Evolutionary conservation across 805 yeast genomes (phyloP), one percentile per base, ranked within the genome.

Genomic region (Ogataea trehaloabstinens): DNA sequence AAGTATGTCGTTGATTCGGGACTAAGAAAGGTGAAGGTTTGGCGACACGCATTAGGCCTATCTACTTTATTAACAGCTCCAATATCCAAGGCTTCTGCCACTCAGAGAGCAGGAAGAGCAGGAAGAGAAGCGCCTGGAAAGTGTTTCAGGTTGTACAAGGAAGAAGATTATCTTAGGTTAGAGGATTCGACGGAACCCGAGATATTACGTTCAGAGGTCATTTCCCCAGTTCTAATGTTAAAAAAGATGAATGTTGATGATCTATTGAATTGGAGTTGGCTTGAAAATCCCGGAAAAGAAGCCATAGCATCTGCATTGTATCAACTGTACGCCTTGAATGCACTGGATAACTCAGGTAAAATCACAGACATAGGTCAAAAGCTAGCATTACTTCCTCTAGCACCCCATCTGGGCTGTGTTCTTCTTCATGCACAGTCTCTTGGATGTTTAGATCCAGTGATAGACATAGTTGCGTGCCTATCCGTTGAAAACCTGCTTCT

Each of bases 81-180:
- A 1, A 82, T 93, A 17, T 89, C 98, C 0, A 87, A 85, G 54
- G 95, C 98, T 0, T 85, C 95, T 28, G 99, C 98, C 0, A 77
- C 85, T 24, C 99, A 93, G 67, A 71, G 99, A 63, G 80, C 90
- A 32, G 99, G 99, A 60, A 85, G 99, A 72, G 98, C 99, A n/a
- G 99, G 99, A 45, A 87, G 99, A 78, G 98, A 93, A 64, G 74
- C 80, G 13, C 78, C 84, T 21, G 99, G 99, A 30, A 91, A 91
- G 60, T 86, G 93, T 31, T 93, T 72, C 63, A 67, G 98, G 42
- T 64, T 93, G 25, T 93, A 83, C 60, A 80, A 85, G 34, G 98
- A 91, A 51, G 58, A 66, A 1, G 82, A 85, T 41, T 91, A 76
- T 52, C 42, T 61, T 3, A 73, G 73, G 46, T 66, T 93, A 38